Percentiles rank a stretch among this genome's conserved stretches.
Evolutionary conservation across 306 rosid genomes (phyloP).

Genomic region (Inga leiocalycina): DNA sequence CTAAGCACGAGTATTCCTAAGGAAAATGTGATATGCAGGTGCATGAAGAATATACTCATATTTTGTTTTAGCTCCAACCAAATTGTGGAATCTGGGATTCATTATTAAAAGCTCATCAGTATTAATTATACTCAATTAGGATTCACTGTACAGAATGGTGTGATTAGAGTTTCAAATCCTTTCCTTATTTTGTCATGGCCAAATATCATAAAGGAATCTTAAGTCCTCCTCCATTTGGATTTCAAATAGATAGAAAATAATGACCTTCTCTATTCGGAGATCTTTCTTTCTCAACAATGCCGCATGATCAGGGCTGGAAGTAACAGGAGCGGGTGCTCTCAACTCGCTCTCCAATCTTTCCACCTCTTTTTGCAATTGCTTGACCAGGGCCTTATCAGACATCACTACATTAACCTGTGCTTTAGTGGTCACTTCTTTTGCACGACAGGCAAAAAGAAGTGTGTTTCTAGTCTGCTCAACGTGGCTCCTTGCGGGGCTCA

Average conservation of each 20-base stretch:
- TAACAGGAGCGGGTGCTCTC: constrained; percentile 68
- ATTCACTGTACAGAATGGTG: neutral
- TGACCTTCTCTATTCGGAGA: constrained; percentile 93
- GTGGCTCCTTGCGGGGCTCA: constrained; percentile 96
- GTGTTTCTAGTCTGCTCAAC: constrained; percentile 99
- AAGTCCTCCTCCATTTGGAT: neutral
- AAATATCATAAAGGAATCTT: neutral
- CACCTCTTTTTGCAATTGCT: constrained; percentile 93
- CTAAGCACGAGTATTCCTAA: no score
- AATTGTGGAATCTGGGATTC: neutral
- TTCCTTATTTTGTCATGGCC: neutral
- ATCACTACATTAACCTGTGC: constrained; percentile 98
- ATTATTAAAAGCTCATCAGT: neutral
- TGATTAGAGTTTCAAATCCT: neutral
- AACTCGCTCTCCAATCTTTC: constrained; percentile 96
- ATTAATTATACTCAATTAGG: neutral
- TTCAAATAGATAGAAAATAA: constrained; percentile 29
- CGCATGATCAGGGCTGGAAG: constrained; percentile 66
- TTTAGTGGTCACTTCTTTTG: constrained; percentile 96
- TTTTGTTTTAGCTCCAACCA: neutral
- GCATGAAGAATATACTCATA: neutral
- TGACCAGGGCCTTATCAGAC: constrained; percentile 98
- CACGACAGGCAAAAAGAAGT: constrained; percentile 96
- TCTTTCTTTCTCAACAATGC: constrained; percentile 87
- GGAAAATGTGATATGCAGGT: no score